phyloP scores from a whole-genome alignment of 257 asterid species.

The Solanum lycopersicoides region DNA sequence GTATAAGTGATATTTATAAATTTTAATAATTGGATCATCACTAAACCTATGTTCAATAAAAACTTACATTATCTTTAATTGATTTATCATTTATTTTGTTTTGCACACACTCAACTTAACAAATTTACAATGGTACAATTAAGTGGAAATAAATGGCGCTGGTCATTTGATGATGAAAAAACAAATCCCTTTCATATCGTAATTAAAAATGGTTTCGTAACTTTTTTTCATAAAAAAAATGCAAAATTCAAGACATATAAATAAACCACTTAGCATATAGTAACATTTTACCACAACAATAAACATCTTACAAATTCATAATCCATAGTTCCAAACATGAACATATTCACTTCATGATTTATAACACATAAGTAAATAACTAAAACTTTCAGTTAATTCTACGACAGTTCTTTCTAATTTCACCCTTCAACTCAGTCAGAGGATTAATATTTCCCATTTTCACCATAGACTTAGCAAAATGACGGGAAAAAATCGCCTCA shows the following conservation, averaged over 20 bases:
- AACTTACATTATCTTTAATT: not conserved
- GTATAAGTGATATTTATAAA: too few relatives aligned
- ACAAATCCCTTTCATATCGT: not conserved
- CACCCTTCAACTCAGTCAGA: conserved; percentile 43
- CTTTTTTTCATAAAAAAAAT: not conserved
- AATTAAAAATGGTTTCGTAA: not conserved
- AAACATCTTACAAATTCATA: not conserved
- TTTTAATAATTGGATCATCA: not conserved
- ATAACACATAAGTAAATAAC: not conserved
- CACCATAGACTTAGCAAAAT: conserved; percentile 61
- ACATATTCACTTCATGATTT: not conserved
- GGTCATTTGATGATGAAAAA: not conserved
- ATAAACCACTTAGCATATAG: not conserved
- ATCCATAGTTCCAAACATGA: not conserved
- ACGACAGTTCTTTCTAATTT: conserved; percentile 64
- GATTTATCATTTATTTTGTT: too few relatives aligned
- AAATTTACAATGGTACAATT: too few relatives aligned
- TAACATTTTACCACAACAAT: not conserved
- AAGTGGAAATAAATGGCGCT: too few relatives aligned
- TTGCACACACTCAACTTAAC: too few relatives aligned
- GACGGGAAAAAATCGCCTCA: conserved; percentile 43
- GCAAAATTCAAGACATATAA: not conserved
- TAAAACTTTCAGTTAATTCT: conserved; percentile 18
- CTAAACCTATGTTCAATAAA: not conserved
- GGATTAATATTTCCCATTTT: conserved; percentile 64